These are phyloP conservation scores for Aspergillus pseudoviridinutans DNA, from an alignment of 2,329 filamentous ascomycete genomes.

Conservation along the genomic window DNA sequence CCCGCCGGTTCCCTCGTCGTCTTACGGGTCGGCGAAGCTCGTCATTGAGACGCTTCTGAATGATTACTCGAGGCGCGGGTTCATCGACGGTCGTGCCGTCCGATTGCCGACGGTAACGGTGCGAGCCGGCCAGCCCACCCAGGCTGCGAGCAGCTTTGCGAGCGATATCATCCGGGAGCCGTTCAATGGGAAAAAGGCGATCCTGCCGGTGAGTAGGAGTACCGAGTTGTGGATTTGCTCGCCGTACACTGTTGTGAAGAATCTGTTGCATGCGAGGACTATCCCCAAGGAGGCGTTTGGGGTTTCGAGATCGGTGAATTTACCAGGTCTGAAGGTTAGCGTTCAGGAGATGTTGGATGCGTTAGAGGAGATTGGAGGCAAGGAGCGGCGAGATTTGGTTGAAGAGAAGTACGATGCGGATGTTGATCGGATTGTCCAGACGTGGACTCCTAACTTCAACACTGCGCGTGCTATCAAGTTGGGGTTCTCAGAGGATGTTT, in stretches of 20 bases:
- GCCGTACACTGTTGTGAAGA: slow-evolving; percentile 52
- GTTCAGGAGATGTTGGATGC: slow-evolving; percentile 60
- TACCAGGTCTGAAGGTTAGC: slow-evolving; percentile 55
- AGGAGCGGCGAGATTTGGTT: slow-evolving; percentile 51
- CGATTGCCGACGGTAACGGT: slow-evolving; percentile 52
- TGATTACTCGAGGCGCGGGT: slow-evolving; percentile 50
- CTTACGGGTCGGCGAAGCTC: slow-evolving; percentile 51
- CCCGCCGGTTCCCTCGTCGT: slow-evolving; percentile 45
- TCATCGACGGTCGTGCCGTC: slow-evolving; percentile 45
- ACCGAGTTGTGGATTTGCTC: slow-evolving; percentile 57
- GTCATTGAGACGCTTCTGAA: slow-evolving; percentile 50
- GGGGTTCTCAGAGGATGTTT: slow-evolving; percentile 40
- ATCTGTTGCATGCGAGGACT: slow-evolving; percentile 50
- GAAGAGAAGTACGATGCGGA: slow-evolving; percentile 53
- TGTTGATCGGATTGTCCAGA: slow-evolving; percentile 56
- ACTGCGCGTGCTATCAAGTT: slow-evolving; percentile 51
- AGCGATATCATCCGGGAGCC: slow-evolving; percentile 53
- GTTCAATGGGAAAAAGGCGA: slow-evolving; percentile 47
- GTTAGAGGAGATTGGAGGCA: slow-evolving; percentile 53
- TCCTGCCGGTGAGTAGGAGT: slow-evolving; percentile 49
- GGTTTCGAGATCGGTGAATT: slow-evolving; percentile 50
- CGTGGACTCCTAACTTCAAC: slow-evolving; percentile 58
- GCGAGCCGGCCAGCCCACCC: slow-evolving; percentile 48
- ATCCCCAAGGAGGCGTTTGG: slow-evolving; percentile 51
- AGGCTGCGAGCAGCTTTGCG: slow-evolving; percentile 51